These are phyloP conservation scores for Combretum micranthum DNA, from an alignment of 345 rosid genomes.

Conservation along the genomic window DNA sequence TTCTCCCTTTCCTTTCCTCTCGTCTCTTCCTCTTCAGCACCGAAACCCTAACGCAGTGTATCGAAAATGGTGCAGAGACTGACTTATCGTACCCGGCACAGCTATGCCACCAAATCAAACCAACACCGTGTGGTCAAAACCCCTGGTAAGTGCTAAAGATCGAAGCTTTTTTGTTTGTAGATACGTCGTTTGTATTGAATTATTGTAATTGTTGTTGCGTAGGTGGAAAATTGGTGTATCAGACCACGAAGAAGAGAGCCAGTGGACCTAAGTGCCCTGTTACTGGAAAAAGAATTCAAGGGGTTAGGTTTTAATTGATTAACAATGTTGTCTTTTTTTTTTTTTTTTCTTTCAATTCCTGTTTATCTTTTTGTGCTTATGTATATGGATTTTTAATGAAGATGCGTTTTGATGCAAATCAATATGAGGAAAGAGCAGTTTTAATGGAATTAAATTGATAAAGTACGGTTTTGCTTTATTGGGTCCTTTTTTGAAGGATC, in stretches of 20 bases:
- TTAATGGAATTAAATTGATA: no score
- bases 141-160: constrained; percentile 38
- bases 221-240: constrained; percentile 76
- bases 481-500: no score
- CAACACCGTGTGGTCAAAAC: constrained; percentile 80
- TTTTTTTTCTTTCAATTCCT: not conserved
- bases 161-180: not conserved
- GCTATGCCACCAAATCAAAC: constrained; percentile 81
- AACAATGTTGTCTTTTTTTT: not conserved
- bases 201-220: not conserved
- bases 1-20: no score
- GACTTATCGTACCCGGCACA: constrained; percentile 64
- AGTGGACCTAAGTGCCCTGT: constrained; percentile 82
- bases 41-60: constrained; percentile 3
- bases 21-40: no score
- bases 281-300: constrained; percentile 80
- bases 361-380: no score
- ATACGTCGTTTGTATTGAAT: not conserved
- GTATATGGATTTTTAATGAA: no score
- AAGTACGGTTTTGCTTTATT: no score
- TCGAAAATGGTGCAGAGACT: constrained; percentile 74
- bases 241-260: constrained; percentile 67
- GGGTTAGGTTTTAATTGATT: constrained; percentile 28
- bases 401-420: no score
- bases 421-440: no score